phyloP scores from a whole-genome alignment of 2,329 filamentous ascomycete species.

The Aspergillus candidus region DNA sequence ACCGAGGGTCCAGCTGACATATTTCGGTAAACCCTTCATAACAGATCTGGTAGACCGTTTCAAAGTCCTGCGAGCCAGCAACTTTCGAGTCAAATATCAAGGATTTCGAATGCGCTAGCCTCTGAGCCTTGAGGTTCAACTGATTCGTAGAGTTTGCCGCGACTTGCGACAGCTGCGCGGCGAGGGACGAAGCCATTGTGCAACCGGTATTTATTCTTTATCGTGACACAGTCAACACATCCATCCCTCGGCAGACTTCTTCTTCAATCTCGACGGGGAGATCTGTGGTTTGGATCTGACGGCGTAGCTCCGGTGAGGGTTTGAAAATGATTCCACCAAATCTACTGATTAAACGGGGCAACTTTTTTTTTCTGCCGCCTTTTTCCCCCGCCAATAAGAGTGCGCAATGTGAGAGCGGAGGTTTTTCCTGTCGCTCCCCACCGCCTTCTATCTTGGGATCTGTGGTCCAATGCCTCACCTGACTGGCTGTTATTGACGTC shows the following conservation, averaged over 20 bases:
- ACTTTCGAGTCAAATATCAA: slow-evolving; percentile 84
- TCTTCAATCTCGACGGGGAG: slow-evolving; percentile 2
- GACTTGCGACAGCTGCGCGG: slow-evolving; percentile 89
- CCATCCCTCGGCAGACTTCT: slow-evolving; percentile 16
- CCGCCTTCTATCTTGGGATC: slow-evolving; percentile 3
- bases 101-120: slow-evolving; percentile 85
- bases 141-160: slow-evolving; percentile 84
- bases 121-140: slow-evolving; percentile 88
- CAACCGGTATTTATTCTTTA: slow-evolving; percentile 9
- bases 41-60: slow-evolving; percentile 81
- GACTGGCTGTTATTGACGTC: too few species aligned
- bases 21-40: slow-evolving; percentile 85
- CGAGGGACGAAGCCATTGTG: slow-evolving; percentile 75
- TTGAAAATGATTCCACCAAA: slow-evolving; percentile 3
- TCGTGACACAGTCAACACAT: slow-evolving; percentile 8
- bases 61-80: slow-evolving; percentile 82
- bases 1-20: slow-evolving; percentile 77
- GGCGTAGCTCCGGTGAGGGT: neutral
- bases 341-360: slow-evolving; percentile 10
- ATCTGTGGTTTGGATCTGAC: neutral
- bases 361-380: slow-evolving; percentile 30
- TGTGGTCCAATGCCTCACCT: slow-evolving; percentile 12
- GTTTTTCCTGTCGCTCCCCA: slow-evolving; percentile 21
- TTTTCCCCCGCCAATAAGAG: slow-evolving; percentile 12
- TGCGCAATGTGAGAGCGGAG: slow-evolving; percentile 18